These are phyloP conservation scores for Rhizomucor miehei DNA, from an alignment of 371 early-diverging fungal genomes.

Conservation along the genomic window DNA sequence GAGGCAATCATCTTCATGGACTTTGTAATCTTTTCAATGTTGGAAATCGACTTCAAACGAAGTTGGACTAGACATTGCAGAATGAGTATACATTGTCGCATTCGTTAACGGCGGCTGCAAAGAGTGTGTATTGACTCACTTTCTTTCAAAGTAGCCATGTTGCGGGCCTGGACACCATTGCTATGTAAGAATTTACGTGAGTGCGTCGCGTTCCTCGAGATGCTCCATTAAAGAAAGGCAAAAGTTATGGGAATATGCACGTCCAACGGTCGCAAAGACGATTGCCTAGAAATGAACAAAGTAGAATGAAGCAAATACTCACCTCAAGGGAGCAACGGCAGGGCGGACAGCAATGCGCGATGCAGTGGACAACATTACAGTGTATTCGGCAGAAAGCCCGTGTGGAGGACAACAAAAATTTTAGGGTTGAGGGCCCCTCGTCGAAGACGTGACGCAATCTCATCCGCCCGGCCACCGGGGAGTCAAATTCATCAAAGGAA, in stretches of 20 bases:
- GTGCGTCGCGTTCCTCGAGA: not conserved
- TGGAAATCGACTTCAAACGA: conserved; percentile 94
- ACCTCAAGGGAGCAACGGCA: conserved; percentile 24
- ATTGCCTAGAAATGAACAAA: not conserved
- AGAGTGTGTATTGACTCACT: conserved; percentile 50
- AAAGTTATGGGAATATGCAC: no score
- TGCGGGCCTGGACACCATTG: conserved; percentile 73
- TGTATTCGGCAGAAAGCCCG: no score
- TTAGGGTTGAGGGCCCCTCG: conserved; percentile 14
- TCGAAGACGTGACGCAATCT: not conserved
- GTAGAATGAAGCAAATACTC: not conserved
- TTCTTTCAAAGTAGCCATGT: conserved; percentile 87
- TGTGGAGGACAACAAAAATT: conserved; percentile 11
- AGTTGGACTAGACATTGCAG: conserved; percentile 73
- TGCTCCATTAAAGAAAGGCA: not conserved
- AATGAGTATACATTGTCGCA: not conserved
- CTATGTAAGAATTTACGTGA: conserved; percentile 15
- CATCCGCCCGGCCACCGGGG: no score
- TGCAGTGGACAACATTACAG: conserved; percentile 27
- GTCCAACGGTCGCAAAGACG: not conserved
- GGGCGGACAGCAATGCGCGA: conserved; percentile 31
- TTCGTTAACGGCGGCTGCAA: no score
- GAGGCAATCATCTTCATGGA: conserved; percentile 99
- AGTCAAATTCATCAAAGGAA: no score
- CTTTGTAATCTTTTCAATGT: conserved; percentile 98